phyloP scores from a whole-genome alignment of 371 early-diverging fungal genomes.

The Vairimorpha necatrix region DNA sequence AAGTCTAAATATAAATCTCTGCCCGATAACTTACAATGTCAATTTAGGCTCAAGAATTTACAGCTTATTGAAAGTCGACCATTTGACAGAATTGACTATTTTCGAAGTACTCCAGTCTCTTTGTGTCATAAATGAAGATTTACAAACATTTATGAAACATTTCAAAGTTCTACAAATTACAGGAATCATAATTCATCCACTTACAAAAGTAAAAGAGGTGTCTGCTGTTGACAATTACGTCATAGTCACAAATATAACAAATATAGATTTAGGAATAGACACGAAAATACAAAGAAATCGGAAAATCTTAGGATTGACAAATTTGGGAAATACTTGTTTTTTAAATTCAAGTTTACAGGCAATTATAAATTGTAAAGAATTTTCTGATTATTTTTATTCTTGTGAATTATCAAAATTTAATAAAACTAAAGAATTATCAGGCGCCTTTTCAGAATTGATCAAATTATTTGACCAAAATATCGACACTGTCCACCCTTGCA shows the following conservation, averaged over 20 bases:
- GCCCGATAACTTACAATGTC: not conserved
- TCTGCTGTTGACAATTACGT: not conserved
- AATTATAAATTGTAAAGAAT: slow-evolving; percentile 76
- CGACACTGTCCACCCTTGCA: slow-evolving; percentile 44
- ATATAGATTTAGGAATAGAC: slow-evolving; percentile 13
- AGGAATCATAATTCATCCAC: slow-evolving; percentile 24
- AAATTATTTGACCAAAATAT: slow-evolving; percentile 68
- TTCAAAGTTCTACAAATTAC: slow-evolving; percentile 8
- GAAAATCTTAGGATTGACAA: slow-evolving; percentile 67
- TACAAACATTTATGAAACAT: not conserved
- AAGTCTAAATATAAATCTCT: not conserved
- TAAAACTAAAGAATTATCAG: slow-evolving; percentile 71
- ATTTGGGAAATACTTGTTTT: slow-evolving; percentile 93
- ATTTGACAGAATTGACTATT: not conserved
- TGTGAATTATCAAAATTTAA: not conserved
- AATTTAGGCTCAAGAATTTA: slow-evolving; percentile 6
- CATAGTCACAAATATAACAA: slow-evolving; percentile 2
- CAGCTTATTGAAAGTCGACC: not conserved
- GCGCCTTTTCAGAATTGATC: slow-evolving; percentile 69
- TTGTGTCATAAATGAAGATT: not conserved
- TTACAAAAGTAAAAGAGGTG: slow-evolving; percentile 7
- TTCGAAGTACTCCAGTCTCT: not conserved
- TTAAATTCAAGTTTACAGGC: slow-evolving; percentile 94
- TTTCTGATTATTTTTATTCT: slow-evolving; percentile 67
- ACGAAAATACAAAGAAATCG: not conserved